Base-by-base conservation (phyloP, 225 moss, liverwort and hornwort species). In the Sphagnum tenellum region DNA sequence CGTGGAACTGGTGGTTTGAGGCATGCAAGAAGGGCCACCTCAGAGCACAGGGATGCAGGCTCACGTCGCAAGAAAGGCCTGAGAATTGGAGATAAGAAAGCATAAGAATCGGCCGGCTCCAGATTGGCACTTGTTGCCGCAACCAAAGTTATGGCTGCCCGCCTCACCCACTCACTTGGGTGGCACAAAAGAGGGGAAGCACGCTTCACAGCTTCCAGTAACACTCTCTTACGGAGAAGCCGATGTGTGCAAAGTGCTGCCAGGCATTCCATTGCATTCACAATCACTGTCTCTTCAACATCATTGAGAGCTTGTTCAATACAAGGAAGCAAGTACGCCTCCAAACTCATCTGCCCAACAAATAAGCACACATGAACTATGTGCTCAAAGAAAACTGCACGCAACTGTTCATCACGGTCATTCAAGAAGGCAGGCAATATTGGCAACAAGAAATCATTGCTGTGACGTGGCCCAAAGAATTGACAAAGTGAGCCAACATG, bases 251-350 rank as follows among this genome's bases (percentile, higher is more conserved):
- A 93, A 54, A 98, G 87, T 65, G 90, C 93, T 58, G 93, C 89
- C 9, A 98, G 79, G 73, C 98, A 98, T 70, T 98, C 93, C 62
- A 87, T 78, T 45, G 90, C 90, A 76, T 98, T 93, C 8, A 98
- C 93, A 49, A 98, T 90, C 49, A 98, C 98, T 45, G 93, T 98
- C 83, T 98, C 98, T 73, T 98, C 98, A 60, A 98, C 93, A 66
- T 98, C 98, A 81, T 89, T 98, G 47, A 98, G 90, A 49, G 98
- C 98, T 73, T 93, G 98, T 63, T 98, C 93, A 66, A 98, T 79
- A 57, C 88, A 93, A 50, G 98, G 98, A 67, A 98, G 93, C 67
- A 98, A 73, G 71, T 90, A 93, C 56, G 86, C 80, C 73, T 93
- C 98, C 64, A 98, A 74, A 75, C 98, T 98, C 74, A 92, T 92